phyloP scores from a whole-genome alignment of 2,329 filamentous ascomycete genomes.

The Microcyclospora pomicola region DNA sequence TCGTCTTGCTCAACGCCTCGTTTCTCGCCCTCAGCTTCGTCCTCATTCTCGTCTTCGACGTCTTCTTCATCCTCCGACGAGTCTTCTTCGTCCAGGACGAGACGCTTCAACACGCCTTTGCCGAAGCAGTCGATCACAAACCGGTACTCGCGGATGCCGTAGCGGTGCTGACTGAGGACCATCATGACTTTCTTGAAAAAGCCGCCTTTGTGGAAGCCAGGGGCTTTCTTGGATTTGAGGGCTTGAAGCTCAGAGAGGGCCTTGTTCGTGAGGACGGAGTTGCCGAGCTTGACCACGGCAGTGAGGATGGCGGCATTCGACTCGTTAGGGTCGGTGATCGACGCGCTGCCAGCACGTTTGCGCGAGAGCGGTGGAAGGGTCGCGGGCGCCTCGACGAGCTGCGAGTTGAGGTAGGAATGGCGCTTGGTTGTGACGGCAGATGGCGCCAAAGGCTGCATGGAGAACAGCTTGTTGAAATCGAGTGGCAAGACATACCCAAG shows the following conservation, averaged over 20 bases:
- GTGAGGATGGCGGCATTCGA: constrained; percentile 64
- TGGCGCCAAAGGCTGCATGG: constrained; percentile 31
- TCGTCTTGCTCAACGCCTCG: background rate
- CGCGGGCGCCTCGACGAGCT: background rate
- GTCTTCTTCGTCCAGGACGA: constrained; percentile 64
- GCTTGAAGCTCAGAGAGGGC: constrained; percentile 64
- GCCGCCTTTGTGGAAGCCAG: constrained; percentile 58
- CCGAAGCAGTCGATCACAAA: constrained; percentile 93
- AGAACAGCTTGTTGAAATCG: constrained; percentile 65
- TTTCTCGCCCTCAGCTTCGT: background rate
- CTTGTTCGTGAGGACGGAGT: constrained; percentile 82
- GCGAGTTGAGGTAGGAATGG: background rate
- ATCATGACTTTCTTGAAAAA: constrained; percentile 79
- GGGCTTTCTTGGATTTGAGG: constrained; percentile 46
- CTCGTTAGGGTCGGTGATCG: constrained; percentile 34
- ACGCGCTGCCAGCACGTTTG: background rate
- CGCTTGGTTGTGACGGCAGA: background rate
- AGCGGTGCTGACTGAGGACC: constrained; percentile 78
- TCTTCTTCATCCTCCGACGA: constrained; percentile 25
- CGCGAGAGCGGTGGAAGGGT: constrained; percentile 1
- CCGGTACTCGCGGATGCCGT: constrained; percentile 70
- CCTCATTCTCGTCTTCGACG: constrained; percentile 1
- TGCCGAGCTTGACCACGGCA: constrained; percentile 75
- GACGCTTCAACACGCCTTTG: constrained; percentile 68
- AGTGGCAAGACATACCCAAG: constrained; percentile 78